A percentile compares a stretch with the other conserved stretches of the same genome.
These are phyloP conservation scores for Tolypocladium ophioglossoides DNA, from an alignment of 2,329 filamentous ascomycete genomes.

Conservation along the genomic window DNA sequence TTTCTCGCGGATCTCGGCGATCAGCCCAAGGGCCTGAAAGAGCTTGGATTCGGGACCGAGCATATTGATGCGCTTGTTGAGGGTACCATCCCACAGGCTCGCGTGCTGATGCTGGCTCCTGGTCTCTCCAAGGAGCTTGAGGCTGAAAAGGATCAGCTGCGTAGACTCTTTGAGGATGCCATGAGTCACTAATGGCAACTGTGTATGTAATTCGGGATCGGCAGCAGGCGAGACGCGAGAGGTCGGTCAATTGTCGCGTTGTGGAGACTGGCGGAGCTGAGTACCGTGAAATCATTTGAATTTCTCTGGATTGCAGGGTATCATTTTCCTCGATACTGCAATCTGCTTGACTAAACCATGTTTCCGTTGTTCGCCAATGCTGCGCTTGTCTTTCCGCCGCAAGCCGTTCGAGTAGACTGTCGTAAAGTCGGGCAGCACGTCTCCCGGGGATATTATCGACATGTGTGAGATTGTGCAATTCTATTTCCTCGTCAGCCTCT, in stretches of 20 bases:
- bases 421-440: constrained; percentile 52
- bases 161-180: constrained; percentile 54
- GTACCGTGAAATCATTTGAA: constrained; percentile 20
- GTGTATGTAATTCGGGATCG: background rate
- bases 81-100: constrained; percentile 83
- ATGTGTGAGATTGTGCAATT: constrained; percentile 62
- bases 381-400: constrained; percentile 45
- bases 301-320: constrained; percentile 51
- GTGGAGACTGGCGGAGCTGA: background rate
- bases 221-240: background rate
- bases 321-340: constrained; percentile 54
- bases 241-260: no score
- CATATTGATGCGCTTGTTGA: constrained; percentile 82
- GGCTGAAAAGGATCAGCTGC: constrained; percentile 61
- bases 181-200: constrained; percentile 25
- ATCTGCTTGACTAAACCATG: constrained; percentile 57
- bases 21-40: constrained; percentile 78
- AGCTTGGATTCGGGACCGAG: constrained; percentile 64
- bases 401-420: constrained; percentile 59
- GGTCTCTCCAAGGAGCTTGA: constrained; percentile 61
- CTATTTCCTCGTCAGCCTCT: constrained; percentile 19
- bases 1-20: constrained; percentile 81
- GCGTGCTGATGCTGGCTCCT: constrained; percentile 87
- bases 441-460: constrained; percentile 46
- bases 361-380: constrained; percentile 52